Evolutionary conservation across 371 early-diverging fungal genomes (phyloP).

Genomic region (Apophysomyces variabilis): DNA sequence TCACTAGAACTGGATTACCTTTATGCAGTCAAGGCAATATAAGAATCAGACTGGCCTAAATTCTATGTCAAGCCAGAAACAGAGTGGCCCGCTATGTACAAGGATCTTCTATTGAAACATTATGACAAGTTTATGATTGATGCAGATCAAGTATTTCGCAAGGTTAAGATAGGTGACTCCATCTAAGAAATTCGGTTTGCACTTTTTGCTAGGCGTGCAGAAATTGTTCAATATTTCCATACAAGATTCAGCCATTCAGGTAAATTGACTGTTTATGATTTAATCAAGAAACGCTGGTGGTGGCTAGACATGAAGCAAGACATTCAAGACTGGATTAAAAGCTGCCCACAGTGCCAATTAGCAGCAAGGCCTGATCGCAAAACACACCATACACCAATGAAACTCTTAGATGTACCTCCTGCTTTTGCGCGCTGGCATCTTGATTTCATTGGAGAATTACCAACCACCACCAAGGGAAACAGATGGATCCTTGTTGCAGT

Average conservation of each 20-base stretch:
- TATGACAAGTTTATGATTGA: slow-evolving; percentile 10
- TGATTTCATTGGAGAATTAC: too few relatives aligned
- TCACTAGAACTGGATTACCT: slow-evolving; percentile 26
- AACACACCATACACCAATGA: too few relatives aligned
- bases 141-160: background rate
- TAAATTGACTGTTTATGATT: slow-evolving; percentile 6
- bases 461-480: too few relatives aligned
- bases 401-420: too few relatives aligned
- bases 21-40: slow-evolving; percentile 12
- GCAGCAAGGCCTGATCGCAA: too few relatives aligned
- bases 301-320: slow-evolving; percentile 27
- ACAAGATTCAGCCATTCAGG: slow-evolving; percentile 21
- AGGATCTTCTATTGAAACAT: background rate
- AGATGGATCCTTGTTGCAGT: too few relatives aligned
- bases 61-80: slow-evolving; percentile 15
- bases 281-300: slow-evolving; percentile 25
- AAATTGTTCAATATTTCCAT: slow-evolving; percentile 20
- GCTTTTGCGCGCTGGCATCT: too few relatives aligned
- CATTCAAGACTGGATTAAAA: slow-evolving; percentile 12
- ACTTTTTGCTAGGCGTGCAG: slow-evolving; percentile 17
- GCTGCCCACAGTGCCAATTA: slow-evolving; percentile 20
- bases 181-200: slow-evolving; percentile 7
- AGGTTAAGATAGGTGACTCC: background rate
- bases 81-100: background rate
- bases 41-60: slow-evolving; percentile 27